These are phyloP conservation scores for Alisma plantagoaquatica DNA, from an alignment of 106 monocot species.

Conservation along the genomic window DNA sequence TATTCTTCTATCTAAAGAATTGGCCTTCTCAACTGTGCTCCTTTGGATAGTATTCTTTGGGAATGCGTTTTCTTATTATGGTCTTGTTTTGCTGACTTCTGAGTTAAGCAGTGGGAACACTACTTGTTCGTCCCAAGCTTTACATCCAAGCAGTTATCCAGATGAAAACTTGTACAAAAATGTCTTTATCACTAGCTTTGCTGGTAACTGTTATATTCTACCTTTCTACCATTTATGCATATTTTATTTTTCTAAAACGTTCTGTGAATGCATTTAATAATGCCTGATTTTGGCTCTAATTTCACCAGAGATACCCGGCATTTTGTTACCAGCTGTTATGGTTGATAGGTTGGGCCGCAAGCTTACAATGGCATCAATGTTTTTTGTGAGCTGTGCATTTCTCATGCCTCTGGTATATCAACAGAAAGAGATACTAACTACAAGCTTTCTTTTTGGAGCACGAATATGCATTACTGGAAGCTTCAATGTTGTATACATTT, in stretches of 20 bases:
- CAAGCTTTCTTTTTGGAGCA: conserved; percentile 61
- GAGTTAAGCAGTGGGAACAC: conserved; percentile 25
- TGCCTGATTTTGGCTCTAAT: too few relatives aligned
- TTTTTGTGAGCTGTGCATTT: conserved; percentile 41
- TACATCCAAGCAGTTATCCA: not conserved
- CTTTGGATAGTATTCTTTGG: conserved; percentile 65
- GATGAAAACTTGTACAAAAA: conserved; percentile 37
- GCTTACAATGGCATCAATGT: conserved; percentile 43
- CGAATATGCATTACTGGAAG: conserved; percentile 58
- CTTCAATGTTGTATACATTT: conserved; percentile 55
- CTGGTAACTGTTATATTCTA: conserved; percentile 25
- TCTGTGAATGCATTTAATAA: too few relatives aligned
- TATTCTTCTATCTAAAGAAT: conserved; percentile 30
- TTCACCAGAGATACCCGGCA: conserved; percentile 73
- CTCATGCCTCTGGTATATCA: conserved; percentile 36
- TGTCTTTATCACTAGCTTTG: conserved; percentile 68
- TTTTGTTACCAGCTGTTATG: conserved; percentile 39
- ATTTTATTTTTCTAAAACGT: not conserved
- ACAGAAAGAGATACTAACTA: conserved; percentile 31
- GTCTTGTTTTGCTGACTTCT: conserved; percentile 55
- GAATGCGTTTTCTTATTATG: conserved; percentile 73
- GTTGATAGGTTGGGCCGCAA: conserved; percentile 70
- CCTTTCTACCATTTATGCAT: not conserved
- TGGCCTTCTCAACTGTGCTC: conserved; percentile 52
- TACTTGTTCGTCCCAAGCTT: conserved; percentile 12